phyloP scores from a whole-genome alignment of 148 eudicot species.

The Oxyria digyna region DNA sequence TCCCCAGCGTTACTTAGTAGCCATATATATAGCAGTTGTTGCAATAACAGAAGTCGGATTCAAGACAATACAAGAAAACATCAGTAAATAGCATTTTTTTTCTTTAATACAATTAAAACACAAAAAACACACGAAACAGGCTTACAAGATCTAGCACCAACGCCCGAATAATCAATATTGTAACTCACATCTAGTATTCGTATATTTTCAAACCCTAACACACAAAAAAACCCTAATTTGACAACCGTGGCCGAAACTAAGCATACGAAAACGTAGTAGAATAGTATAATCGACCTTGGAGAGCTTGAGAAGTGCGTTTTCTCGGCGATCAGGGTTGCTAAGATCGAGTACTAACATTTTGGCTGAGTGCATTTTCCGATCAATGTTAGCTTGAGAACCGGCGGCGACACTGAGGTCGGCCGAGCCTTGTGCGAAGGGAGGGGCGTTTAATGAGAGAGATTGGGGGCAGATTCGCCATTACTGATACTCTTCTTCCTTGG shows the following conservation, averaged over 20 bases:
- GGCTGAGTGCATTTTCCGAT: slow-evolving; percentile 69
- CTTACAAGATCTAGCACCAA: not conserved
- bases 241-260: not conserved
- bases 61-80: not conserved
- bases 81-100: not conserved
- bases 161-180: not conserved
- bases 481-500: not conserved
- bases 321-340: slow-evolving; percentile 72
- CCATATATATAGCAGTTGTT: not conserved
- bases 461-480: slow-evolving; percentile 45
- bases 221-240: not conserved
- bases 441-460: slow-evolving; percentile 30
- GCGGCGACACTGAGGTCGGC: slow-evolving; percentile 13
- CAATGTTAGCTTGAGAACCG: slow-evolving; percentile 24
- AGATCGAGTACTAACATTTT: slow-evolving; percentile 81
- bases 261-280: not conserved
- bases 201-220: not conserved
- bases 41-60: not conserved
- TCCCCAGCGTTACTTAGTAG: not conserved
- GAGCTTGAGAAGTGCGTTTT: slow-evolving; percentile 84
- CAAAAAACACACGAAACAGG: not conserved
- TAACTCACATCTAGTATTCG: not conserved
- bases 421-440: slow-evolving; percentile 20
- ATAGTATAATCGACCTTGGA: slow-evolving; percentile 45
- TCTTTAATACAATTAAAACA: not conserved